phyloP scores from a whole-genome alignment of 495 filamentous ascomycete species.

The Copromyces sp. region DNA sequence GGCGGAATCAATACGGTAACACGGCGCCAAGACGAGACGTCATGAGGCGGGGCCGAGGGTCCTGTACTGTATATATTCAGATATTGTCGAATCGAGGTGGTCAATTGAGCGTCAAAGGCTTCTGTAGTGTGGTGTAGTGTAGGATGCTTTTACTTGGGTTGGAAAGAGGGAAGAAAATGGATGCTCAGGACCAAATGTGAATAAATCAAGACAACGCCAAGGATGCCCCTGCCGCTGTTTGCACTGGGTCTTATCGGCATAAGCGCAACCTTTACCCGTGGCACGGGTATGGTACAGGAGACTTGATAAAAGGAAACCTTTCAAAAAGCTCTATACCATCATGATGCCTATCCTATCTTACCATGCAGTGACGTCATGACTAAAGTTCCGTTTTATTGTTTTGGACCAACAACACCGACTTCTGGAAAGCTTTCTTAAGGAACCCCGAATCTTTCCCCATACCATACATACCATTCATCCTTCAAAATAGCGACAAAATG shows the following conservation, averaged over 20 bases:
- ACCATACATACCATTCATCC: neutral
- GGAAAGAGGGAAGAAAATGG: neutral
- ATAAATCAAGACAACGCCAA: neutral
- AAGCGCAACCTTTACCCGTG: no score
- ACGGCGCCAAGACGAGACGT: neutral
- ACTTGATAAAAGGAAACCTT: no score
- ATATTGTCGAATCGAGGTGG: neutral
- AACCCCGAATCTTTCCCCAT: neutral
- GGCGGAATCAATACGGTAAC: neutral
- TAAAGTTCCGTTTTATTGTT: neutral
- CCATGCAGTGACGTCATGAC: neutral
- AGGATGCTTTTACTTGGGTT: no score
- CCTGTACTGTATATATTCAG: neutral
- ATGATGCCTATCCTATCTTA: neutral
- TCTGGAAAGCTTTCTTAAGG: neutral
- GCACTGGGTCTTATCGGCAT: no score
- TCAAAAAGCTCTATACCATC: no score
- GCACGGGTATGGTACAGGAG: no score
- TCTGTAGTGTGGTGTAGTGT: no score
- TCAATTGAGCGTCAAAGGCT: neutral
- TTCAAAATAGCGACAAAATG: conserved; percentile 7
- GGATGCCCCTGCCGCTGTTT: no score
- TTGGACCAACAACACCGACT: neutral
- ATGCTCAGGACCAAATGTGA: no score
- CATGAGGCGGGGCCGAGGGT: neutral